Evolutionary conservation across 108 stramenopile genomes (phyloP), one percentile per base, ranked within the genome.

Genomic region (Cylindrotheca fusiformis): DNA sequence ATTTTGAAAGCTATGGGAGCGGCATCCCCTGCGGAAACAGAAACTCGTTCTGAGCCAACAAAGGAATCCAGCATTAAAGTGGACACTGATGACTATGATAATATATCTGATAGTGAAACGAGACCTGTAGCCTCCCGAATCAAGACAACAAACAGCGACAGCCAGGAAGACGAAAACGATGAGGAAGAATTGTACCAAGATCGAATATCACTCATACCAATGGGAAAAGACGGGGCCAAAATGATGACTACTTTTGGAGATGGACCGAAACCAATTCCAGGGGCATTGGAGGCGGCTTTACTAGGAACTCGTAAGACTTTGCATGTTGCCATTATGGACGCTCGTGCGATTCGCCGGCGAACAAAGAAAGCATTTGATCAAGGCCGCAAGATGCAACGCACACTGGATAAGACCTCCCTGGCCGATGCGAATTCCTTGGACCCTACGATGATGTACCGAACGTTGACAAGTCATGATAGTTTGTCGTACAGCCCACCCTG

Each of bases 221-320:
- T 93, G 30, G 91, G 91, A 22, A 69, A 49, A 44, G 74, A 74
- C 49, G 91, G 87, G 4, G 81, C 80, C 30, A 45, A 77, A 57
- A 93, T 93, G 86, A 70, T 89, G 57, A 71, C 85, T 4, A 82
- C 87, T 1, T 93, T 93, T 79, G 91, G 91, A 1, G 91, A 87
- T 74, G 87, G 86, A 33, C 70, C 67, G 1, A 23, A 63, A 1
- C 91, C 91, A 4, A 32, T 61, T 31, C 78, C 84, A 36, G 72
- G 75, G 8, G 75, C 86, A 0, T 58, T 89, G 19, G 48, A 58
- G 53, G 50, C 71, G 29, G 79, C 86, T 0, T 60, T 93, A 21
- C 52, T 87, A 55, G 87, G 72, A 1, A 79, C 91, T 0, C 76
- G 91, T 18, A 60, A 65, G 17, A 63, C 54, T 17, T 56, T 88